phyloP scores from a whole-genome alignment of 441 rosid species.

The Kokia cookei region DNA sequence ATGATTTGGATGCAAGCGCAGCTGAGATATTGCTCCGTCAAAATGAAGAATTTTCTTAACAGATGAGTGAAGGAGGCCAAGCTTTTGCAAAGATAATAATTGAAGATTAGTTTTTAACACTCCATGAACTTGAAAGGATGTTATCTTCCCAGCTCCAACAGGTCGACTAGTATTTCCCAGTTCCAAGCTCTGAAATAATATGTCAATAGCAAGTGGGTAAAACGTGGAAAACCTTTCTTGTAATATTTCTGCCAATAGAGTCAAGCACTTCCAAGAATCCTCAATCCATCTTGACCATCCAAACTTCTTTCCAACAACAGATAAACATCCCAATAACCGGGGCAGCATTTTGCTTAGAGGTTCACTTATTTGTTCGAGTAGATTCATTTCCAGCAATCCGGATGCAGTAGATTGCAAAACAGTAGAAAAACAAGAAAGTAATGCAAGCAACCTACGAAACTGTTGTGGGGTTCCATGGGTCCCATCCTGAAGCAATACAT shows the following conservation, averaged over 20 bases:
- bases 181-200: constrained; percentile 76
- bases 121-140: constrained; percentile 82
- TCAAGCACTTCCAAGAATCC: constrained; percentile 92
- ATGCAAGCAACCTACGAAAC: constrained; percentile 79
- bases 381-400: constrained; percentile 85
- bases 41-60: constrained; percentile 67
- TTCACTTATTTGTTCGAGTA: constrained; percentile 77
- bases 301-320: constrained; percentile 80
- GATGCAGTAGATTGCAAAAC: constrained; percentile 92
- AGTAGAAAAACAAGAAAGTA: constrained; percentile 92
- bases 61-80: constrained; percentile 70
- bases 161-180: constrained; percentile 28
- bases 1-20: constrained; percentile 88
- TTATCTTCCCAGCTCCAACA: constrained; percentile 53
- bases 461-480: constrained; percentile 74
- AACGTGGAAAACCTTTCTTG: constrained; percentile 69
- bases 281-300: constrained; percentile 94
- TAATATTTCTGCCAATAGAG: constrained; percentile 94
- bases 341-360: constrained; percentile 84
- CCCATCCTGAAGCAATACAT: constrained; percentile 77
- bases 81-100: constrained; percentile 85
- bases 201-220: constrained; percentile 66
- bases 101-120: constrained; percentile 93
- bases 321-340: constrained; percentile 65
- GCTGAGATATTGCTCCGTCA: constrained; percentile 67